phyloP scores from a whole-genome alignment of 1,284 basidiomycete species.

The Naganishia sp. region DNA sequence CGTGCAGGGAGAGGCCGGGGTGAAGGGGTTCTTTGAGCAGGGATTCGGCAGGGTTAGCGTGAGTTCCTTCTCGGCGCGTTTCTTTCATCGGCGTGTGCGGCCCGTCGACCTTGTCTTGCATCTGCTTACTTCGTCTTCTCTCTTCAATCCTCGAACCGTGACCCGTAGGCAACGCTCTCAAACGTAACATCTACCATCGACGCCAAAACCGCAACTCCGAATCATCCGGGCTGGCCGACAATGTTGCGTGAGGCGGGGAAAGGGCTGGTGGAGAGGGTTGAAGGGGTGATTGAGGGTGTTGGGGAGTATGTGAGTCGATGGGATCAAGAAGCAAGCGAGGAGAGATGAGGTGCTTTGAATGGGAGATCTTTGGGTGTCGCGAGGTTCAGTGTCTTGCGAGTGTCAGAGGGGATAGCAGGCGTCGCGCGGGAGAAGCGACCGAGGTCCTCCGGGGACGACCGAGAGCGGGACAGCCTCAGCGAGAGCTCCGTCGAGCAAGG shows the following conservation, averaged over 20 bases:
- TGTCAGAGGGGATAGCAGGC: too few species aligned
- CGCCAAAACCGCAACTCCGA: constrained; percentile 45
- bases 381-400: too few species aligned
- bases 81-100: not conserved
- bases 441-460: too few species aligned
- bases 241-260: constrained; percentile 44
- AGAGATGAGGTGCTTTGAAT: not conserved
- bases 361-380: too few species aligned
- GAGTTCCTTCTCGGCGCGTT: constrained; percentile 7
- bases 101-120: too few species aligned
- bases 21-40: constrained; percentile 42
- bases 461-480: too few species aligned
- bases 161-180: constrained; percentile 42
- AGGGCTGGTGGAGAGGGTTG: constrained; percentile 44
- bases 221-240: constrained; percentile 50
- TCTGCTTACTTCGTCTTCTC: not conserved
- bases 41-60: constrained; percentile 42
- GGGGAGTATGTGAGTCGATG: constrained; percentile 8
- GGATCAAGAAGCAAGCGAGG: not conserved
- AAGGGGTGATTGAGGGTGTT: constrained; percentile 25
- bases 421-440: too few species aligned
- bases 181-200: constrained; percentile 48
- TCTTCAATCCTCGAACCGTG: not conserved
- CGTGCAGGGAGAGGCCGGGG: constrained; percentile 9
- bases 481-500: too few species aligned